These are phyloP conservation scores for Camellia oleifera DNA, from an alignment of 179 eudicot genomes.

Conservation along the genomic window DNA sequence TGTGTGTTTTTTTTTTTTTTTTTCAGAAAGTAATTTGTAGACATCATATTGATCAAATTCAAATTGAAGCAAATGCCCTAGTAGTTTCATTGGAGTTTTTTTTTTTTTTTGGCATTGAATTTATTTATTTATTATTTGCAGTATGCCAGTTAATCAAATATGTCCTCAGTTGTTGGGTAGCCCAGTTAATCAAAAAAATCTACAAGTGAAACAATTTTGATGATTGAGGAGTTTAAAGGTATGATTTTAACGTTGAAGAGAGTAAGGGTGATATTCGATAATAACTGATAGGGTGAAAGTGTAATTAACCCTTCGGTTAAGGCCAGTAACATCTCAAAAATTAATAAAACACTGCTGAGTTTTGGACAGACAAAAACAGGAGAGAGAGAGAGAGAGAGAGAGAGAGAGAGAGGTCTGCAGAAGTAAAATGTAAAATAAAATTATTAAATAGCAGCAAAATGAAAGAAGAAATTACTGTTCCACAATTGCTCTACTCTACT, in stretches of 20 bases:
- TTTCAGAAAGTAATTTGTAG: too few species aligned
- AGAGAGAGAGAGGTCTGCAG: background rate
- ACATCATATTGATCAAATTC: background rate
- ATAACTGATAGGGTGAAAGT: too few species aligned
- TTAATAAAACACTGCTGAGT: too few species aligned
- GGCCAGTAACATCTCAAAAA: too few species aligned
- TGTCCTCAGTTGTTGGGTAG: background rate
- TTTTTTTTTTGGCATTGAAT: background rate
- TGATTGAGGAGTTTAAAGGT: too few species aligned
- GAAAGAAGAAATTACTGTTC: slow-evolving; percentile 1
- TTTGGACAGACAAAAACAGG: too few species aligned
- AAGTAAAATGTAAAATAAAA: background rate
- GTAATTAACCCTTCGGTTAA: too few species aligned
- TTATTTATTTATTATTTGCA: background rate
- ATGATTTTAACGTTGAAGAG: too few species aligned
- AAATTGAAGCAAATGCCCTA: background rate
- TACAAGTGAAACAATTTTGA: too few species aligned
- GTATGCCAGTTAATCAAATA: background rate
- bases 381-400: background rate
- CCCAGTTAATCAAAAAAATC: background rate
- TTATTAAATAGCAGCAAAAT: background rate
- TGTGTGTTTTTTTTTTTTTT: too few species aligned
- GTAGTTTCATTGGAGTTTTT: too few species aligned
- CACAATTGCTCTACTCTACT: background rate
- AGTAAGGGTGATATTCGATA: too few species aligned